phyloP scores from a whole-genome alignment of 495 filamentous ascomycete genomes.

The Aspergillus taichungensis region DNA sequence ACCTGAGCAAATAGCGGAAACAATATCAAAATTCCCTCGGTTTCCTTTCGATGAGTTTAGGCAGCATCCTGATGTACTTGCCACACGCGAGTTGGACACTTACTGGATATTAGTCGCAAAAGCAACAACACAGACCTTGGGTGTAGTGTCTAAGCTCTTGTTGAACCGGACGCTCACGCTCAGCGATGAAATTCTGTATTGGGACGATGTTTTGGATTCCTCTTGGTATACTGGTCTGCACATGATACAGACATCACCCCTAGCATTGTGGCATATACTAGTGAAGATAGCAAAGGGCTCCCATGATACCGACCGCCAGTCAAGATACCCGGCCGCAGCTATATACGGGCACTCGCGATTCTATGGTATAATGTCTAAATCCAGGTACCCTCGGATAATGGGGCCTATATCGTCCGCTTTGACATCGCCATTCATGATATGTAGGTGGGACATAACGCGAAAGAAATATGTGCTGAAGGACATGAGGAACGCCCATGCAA shows the following conservation, averaged over 20 bases:
- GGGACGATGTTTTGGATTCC: conserved; percentile 75
- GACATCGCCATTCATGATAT: conserved; percentile 60
- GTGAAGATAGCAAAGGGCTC: conserved; percentile 54
- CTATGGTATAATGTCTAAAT: conserved; percentile 56
- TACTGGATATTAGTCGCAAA: conserved; percentile 86
- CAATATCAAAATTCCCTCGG: conserved; percentile 51
- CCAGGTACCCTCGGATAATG: too few species aligned
- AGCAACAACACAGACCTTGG: conserved; percentile 76
- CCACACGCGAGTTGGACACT: conserved; percentile 57
- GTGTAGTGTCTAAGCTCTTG: conserved; percentile 60
- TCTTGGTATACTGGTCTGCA: conserved; percentile 65
- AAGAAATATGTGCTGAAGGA: conserved; percentile 60
- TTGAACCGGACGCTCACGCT: conserved; percentile 74
- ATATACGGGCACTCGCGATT: conserved; percentile 57
- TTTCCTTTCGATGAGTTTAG: conserved; percentile 15
- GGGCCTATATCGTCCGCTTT: conserved; percentile 17
- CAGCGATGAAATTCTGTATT: conserved; percentile 81
- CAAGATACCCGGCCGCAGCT: conserved; percentile 2
- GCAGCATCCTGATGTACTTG: conserved; percentile 7
- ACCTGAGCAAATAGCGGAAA: conserved; percentile 40
- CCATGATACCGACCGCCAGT: conserved; percentile 18
- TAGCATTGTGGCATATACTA: conserved; percentile 47
- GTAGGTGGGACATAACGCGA: conserved; percentile 56
- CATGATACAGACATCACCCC: conserved; percentile 71
- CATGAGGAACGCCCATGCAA: conserved; percentile 70